Base-by-base conservation (phyloP, 106 monocot species). In the Allium fistulosum region DNA sequence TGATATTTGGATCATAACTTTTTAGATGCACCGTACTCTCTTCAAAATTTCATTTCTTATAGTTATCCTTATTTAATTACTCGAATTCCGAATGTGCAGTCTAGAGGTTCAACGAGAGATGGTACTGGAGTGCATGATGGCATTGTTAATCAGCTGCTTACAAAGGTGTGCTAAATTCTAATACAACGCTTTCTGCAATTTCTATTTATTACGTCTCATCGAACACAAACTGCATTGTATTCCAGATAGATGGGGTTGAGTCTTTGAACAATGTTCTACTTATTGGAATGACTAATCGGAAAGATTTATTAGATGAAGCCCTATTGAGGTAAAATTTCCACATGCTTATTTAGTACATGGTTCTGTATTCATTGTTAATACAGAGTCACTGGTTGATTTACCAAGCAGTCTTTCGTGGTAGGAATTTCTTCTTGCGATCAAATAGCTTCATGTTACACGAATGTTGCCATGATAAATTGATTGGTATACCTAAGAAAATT, bases 211-310 rank as follows among this genome's bases (percentile, higher is more conserved):
- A 11, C 13, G 14, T 58, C n/a, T 46, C 8, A 10, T 11, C 63
- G 12, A 16, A 18, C 22, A 59, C 4, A 59, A 48, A 17, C 45
- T 13, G 67, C 8, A 61, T 80, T 81, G 48, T 69, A 49, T 80
- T 86, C 66, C 82, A 92, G 92, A 99, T 99, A 84, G 97, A 99
- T 81, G 97, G 97, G 26, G 97, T 99, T 71, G 89, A 99, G 68
- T 68, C 97, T 16, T 84, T 99, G 78, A 92, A 99, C 65, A 99
- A 99, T 74, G 97, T 99, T 14, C 71, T 99, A 68, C 97, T 99
- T 59, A 99, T 99, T 90, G 97, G 97, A 75, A 97, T 97, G 96
- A 97, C 96, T 49, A 97, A 97, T 72, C 81, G 97, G 65, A 99
- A 92, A 74, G 97, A 99, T 85, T 76, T 99, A 55, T 74, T 99